Evolutionary conservation across 305 asterid genomes (phyloP).

Genomic region (Fraxinus nigra): DNA sequence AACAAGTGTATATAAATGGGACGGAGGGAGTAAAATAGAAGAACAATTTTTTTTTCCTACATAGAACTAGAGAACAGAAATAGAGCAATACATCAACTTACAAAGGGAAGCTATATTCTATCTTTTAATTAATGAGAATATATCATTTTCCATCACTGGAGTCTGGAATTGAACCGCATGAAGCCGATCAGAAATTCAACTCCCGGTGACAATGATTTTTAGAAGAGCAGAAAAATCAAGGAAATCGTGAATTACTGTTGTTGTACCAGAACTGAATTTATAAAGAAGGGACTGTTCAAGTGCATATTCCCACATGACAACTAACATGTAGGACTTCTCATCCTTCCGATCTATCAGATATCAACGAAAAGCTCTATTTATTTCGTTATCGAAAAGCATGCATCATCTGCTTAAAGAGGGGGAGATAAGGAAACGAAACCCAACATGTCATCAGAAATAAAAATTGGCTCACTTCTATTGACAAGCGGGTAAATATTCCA

Average conservation of each 20-base stretch:
- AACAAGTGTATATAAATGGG: too few relatives aligned
- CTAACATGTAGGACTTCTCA: background rate
- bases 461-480: slow-evolving; percentile 1
- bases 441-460: background rate
- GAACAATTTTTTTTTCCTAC: background rate
- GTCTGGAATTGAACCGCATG: background rate
- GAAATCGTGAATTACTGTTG: slow-evolving; percentile 13
- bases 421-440: background rate
- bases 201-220: background rate
- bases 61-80: slow-evolving; percentile 9
- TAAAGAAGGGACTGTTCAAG: slow-evolving; percentile 6
- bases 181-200: background rate
- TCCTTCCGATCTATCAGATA: background rate
- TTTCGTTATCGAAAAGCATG: background rate
- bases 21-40: background rate
- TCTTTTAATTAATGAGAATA: background rate
- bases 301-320: background rate
- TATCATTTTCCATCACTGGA: background rate
- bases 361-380: background rate
- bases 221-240: slow-evolving; percentile 1
- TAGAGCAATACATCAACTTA: slow-evolving; percentile 3
- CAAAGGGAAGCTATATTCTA: background rate
- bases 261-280: background rate
- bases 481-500: background rate
- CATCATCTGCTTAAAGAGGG: background rate